Evolutionary conservation across 73 alveolate genomes (phyloP).

Genomic region (Stentor coeruleus): DNA sequence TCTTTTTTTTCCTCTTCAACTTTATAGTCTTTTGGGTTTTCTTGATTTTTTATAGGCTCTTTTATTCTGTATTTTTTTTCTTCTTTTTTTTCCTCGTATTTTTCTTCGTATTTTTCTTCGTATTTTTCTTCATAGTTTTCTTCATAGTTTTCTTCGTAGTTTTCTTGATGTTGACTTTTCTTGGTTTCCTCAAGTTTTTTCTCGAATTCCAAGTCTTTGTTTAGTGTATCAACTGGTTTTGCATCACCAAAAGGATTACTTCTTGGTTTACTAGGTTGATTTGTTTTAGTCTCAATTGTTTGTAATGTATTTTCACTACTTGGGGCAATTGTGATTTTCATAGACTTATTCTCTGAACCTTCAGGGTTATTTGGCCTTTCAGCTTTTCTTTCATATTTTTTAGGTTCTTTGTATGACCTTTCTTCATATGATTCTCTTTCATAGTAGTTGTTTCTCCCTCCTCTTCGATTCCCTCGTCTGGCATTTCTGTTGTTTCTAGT

Average conservation of each 20-base stretch:
- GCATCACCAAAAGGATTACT: constrained; percentile 20
- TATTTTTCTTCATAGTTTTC: neutral
- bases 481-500: neutral
- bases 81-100: too few species aligned
- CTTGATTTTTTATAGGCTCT: too few species aligned
- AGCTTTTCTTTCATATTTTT: neutral
- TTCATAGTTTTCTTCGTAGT: neutral
- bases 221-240: neutral
- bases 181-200: neutral
- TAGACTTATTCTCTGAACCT: neutral
- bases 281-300: neutral
- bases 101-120: neutral
- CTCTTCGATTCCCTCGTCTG: neutral
- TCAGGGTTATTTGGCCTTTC: neutral
- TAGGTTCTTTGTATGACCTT: too few species aligned
- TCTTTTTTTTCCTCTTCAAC: too few species aligned
- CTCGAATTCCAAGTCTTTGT: constrained; percentile 16
- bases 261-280: neutral
- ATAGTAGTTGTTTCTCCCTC: neutral
- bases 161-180: too few species aligned
- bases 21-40: too few species aligned
- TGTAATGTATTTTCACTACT: neutral
- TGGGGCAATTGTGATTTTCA: constrained; percentile 15
- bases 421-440: neutral
- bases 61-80: too few species aligned